These are phyloP conservation scores for Beauveria sp. DNA, from an alignment of 2,329 filamentous ascomycete species.

Conservation along the genomic window DNA sequence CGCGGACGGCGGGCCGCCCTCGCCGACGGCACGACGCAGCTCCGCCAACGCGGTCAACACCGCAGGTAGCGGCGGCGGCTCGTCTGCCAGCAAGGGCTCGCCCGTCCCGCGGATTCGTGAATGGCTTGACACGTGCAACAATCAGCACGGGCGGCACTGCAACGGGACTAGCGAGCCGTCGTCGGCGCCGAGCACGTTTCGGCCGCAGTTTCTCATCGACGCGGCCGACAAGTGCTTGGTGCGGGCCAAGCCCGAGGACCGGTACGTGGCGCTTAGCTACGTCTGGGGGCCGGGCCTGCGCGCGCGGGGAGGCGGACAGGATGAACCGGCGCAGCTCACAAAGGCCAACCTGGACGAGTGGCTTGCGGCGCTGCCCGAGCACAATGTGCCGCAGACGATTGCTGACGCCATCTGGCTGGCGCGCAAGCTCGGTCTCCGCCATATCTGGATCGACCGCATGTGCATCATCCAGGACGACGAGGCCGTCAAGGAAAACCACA, in stretches of 20 bases:
- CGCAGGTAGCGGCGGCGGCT: background rate
- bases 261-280: conserved; percentile 40
- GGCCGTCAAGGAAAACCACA: conserved; percentile 30
- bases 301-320: conserved; percentile 16
- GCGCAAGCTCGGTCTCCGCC: conserved; percentile 34
- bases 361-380: conserved; percentile 28
- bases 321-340: conserved; percentile 25
- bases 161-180: conserved; percentile 20
- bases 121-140: conserved; percentile 37
- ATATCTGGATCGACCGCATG: conserved; percentile 40
- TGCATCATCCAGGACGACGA: conserved; percentile 39
- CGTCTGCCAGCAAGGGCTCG: conserved; percentile 22
- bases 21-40: conserved; percentile 11
- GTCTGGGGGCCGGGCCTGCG: conserved; percentile 30
- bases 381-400: conserved; percentile 33
- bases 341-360: conserved; percentile 30
- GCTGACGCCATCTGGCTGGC: conserved; percentile 38
- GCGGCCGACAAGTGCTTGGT: conserved; percentile 32
- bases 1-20: conserved; percentile 24
- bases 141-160: conserved; percentile 35
- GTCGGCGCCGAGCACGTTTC: conserved; percentile 23
- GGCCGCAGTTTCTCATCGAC: conserved; percentile 35
- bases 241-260: conserved; percentile 28
- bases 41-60: background rate
- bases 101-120: conserved; percentile 32